Base-by-base conservation (phyloP, 2,329 filamentous ascomycete genomes). In the Stromatinia cepivora region DNA sequence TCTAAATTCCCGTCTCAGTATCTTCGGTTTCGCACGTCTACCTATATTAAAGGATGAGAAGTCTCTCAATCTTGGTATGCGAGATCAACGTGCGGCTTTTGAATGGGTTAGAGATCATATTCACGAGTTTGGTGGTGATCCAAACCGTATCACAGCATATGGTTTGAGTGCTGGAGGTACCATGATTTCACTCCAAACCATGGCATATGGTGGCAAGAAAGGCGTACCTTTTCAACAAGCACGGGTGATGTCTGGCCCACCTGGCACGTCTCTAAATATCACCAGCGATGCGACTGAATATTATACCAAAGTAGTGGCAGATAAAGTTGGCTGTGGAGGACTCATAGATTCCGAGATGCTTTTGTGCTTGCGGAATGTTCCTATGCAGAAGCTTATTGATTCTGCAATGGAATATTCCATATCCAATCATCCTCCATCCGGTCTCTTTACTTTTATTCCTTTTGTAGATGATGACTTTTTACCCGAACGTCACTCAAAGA, bases 401-500 rank as follows among this genome's bases (percentile, higher is more conserved):
- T 34, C 56, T 53, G 57, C 70, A 20, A 69, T 71, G 63, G 50
- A 54, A 36, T 71, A 71, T 46, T 70, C 67, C 5, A 22, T 70
- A 2, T 64, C 46, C 25, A 61, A 70, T 31, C 61, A 65, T 54
- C 67, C 67, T 1, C 63, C 57, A 1, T 39, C 28, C 22, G 63
- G 56, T 9, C 42, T 67, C 6, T 67, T 70, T 34, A 67, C 68
- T 1, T 67, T 70, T 25, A 67, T 62, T 56, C 63, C 68, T 17
- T 70, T 56, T 3, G 31, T 63, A 3, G 63, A 70, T 42, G 69
- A 31, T n/a, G 64, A 65, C 9, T 65, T 69, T 5, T 9, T 65
- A 20, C 52, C 59, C 6, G 67, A 58, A 22, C 67, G 58, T 0
- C 31, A 56, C 46, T 64, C 39, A 9, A 46, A 28, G 22, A 15